Conservation (phyloP, 805 yeast genomes). For the Yamadazyma phyllophila region DNA sequence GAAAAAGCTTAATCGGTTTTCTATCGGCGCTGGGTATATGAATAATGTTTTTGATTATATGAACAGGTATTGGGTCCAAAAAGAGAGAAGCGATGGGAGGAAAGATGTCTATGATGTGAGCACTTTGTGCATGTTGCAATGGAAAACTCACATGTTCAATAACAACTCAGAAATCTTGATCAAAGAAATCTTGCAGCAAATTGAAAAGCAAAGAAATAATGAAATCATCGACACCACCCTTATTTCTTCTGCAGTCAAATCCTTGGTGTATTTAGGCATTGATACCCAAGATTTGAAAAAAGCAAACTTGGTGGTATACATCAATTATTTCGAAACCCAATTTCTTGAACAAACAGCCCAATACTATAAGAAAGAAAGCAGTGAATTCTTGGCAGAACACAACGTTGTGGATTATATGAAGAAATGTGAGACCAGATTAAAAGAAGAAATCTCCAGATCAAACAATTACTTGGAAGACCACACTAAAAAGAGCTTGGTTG, state of each 20-base stretch:
- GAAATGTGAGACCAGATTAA: constrained; percentile 77
- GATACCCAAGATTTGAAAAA: constrained; percentile 88
- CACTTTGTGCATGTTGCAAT: constrained; percentile 79
- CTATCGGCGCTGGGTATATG: constrained; percentile 87
- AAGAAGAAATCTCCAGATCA: constrained; percentile 79
- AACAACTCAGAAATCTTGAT: constrained; percentile 60
- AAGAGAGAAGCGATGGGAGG: constrained; percentile 91
- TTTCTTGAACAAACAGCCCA: constrained; percentile 69
- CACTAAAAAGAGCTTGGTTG: constrained; percentile 74
- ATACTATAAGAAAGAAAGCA: constrained; percentile 69
- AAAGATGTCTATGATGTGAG: constrained; percentile 88
- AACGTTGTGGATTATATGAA: constrained; percentile 89
- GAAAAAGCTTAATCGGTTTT: constrained; percentile 81
- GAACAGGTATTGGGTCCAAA: constrained; percentile 96
- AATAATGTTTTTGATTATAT: constrained; percentile 93
- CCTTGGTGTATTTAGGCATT: constrained; percentile 86
- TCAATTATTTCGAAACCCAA: constrained; percentile 71
- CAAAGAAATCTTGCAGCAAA: constrained; percentile 69
- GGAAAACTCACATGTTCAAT: constrained; percentile 83
- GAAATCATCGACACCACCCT: constrained; percentile 65
- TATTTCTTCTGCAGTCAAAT: constrained; percentile 73
- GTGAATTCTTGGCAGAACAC: constrained; percentile 61
- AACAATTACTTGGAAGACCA: constrained; percentile 81
- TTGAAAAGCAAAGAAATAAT: constrained; percentile 76
- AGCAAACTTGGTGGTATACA: constrained; percentile 77